These are phyloP conservation scores for Castanopsis chinensis DNA, from an alignment of 306 rosid genomes.

Conservation along the genomic window DNA sequence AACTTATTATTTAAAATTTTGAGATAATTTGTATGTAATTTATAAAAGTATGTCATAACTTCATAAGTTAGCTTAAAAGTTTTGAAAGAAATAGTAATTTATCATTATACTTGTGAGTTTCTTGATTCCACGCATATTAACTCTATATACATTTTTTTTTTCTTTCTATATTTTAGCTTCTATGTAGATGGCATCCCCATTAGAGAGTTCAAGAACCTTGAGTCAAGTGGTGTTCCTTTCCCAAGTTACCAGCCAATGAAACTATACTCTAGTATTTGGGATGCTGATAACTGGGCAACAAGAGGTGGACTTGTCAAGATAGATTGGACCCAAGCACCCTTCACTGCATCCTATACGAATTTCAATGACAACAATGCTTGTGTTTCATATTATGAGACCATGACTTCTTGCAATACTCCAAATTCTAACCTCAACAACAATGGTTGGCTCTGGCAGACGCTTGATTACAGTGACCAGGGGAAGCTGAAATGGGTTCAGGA, in stretches of 20 bases:
- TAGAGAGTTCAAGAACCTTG: constrained; percentile 39
- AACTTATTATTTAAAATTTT: no score
- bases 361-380: constrained; percentile 17
- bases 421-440: neutral
- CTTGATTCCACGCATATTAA: no score
- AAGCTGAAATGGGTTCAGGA: constrained; percentile 30
- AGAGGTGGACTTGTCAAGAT: constrained; percentile 25
- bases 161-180: constrained; percentile 16
- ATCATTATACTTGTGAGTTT: no score
- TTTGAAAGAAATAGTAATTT: no score
- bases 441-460: constrained; percentile 26
- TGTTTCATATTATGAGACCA: neutral
- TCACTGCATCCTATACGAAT: constrained; percentile 21
- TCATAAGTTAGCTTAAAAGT: no score
- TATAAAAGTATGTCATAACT: no score
- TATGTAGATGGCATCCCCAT: constrained; percentile 40
- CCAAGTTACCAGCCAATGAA: constrained; percentile 36
- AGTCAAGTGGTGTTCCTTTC: constrained; percentile 20
- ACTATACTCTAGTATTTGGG: constrained; percentile 42
- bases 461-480: constrained; percentile 11
- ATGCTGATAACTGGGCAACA: constrained; percentile 42
- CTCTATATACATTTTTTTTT: neutral
- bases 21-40: no score
- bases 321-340: constrained; percentile 29
- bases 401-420: constrained; percentile 1